These are phyloP conservation scores for Heterobasidion parviporum DNA, from an alignment of 1,284 basidiomycete species.

Conservation along the genomic window DNA sequence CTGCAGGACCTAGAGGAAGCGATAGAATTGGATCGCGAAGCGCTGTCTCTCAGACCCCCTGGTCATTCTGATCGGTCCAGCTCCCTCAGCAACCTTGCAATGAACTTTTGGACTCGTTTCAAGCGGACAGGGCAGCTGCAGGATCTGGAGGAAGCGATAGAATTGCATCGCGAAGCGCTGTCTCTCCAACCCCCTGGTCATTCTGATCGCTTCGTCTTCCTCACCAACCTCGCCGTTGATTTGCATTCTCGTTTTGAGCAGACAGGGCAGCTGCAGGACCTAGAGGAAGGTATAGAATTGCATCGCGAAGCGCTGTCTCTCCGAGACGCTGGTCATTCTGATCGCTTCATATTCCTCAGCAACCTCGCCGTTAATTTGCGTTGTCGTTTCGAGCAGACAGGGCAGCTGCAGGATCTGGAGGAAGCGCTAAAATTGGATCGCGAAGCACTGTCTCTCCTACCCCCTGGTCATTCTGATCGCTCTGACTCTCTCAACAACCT, in stretches of 20 bases:
- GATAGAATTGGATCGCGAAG: no score
- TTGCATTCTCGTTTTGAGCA: not conserved
- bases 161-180: slow-evolving; percentile 15
- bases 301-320: no score
- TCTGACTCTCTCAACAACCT: not conserved
- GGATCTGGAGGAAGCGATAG: slow-evolving; percentile 24
- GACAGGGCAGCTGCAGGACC: no score
- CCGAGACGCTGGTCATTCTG: no score
- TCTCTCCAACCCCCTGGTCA: slow-evolving; percentile 15
- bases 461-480: slow-evolving; percentile 13
- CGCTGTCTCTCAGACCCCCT: no score
- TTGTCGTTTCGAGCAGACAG: slow-evolving; percentile 14
- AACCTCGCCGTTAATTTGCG: not conserved
- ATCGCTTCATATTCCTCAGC: not conserved
- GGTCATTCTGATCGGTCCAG: not conserved
- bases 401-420: slow-evolving; percentile 20
- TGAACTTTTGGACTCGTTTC: slow-evolving; percentile 8
- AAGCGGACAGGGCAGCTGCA: slow-evolving; percentile 12
- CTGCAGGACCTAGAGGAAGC: no score
- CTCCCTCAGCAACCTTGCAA: not conserved
- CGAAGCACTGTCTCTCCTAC: slow-evolving; percentile 15
- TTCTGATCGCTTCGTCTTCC: slow-evolving; percentile 1
- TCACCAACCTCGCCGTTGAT: not conserved
- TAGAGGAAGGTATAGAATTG: no score
- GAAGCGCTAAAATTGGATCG: slow-evolving; percentile 17